phyloP scores from a whole-genome alignment of 179 eudicot genomes.

The Amaranthus tricolor region DNA sequence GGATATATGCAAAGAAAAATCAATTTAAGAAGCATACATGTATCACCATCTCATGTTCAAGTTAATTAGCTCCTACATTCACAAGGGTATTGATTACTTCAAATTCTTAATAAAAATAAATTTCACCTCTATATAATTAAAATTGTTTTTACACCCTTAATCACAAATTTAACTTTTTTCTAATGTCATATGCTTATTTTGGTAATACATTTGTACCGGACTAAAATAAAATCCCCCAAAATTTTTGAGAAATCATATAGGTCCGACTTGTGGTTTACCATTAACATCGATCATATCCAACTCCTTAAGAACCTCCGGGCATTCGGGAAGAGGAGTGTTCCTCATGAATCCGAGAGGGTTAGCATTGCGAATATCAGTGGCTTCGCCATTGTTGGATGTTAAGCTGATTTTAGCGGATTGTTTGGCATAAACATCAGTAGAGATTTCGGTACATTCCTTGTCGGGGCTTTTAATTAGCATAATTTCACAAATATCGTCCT shows the following conservation, averaged over 20 bases:
- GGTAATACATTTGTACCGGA: constrained; percentile 9
- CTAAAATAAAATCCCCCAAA: neutral
- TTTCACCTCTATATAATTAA: neutral
- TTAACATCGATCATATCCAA: constrained; percentile 20
- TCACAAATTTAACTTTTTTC: neutral
- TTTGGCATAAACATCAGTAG: constrained; percentile 19
- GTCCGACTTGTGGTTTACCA: neutral
- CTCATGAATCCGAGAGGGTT: constrained; percentile 58
- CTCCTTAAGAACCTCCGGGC: constrained; percentile 39
- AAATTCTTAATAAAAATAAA: neutral
- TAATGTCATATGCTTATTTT: constrained; percentile 23
- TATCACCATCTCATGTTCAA: neutral
- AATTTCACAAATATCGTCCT: constrained; percentile 49
- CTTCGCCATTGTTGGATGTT: constrained; percentile 45
- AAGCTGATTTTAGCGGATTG: constrained; percentile 31
- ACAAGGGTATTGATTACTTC: constrained; percentile 7
- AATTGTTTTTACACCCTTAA: neutral
- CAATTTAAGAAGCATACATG: neutral
- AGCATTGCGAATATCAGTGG: constrained; percentile 31
- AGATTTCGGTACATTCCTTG: constrained; percentile 36
- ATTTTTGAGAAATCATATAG: neutral
- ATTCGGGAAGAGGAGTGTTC: constrained; percentile 31
- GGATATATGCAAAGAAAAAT: neutral
- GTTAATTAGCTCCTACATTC: neutral
- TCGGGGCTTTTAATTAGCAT: constrained; percentile 31